Evolutionary conservation across 169 alveolate genomes (phyloP), one percentile per base, ranked within the genome.

Genomic region (Eimeria sp.): DNA sequence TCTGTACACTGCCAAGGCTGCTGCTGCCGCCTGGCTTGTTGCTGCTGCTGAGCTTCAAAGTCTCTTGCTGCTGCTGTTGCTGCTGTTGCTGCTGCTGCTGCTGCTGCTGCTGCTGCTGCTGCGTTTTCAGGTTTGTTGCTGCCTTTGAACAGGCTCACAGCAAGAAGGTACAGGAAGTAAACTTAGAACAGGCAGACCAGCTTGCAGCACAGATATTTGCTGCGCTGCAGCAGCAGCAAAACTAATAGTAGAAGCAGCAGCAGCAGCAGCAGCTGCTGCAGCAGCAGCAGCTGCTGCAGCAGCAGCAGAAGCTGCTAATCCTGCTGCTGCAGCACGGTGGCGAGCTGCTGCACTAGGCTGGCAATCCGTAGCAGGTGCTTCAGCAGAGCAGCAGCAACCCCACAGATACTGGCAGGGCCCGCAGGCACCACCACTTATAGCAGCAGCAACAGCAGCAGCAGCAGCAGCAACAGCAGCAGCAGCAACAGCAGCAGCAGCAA

Each of bases 161-260:
- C n/a, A 66, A 85, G 78, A 85, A 85, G 40, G 60, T 85, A n/a
- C 40, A 40, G 49, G 91, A n/a, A 66, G 43, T 40, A 33, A 85
- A 85, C 40, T 56, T 85, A 62, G 91, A 85, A 27, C 91, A 85
- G 10, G 91, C 91, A 33, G 78, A 85, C 9, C 78, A 85, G 49
- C 77, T 85, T 8, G 76, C 62, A 18, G 58, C 91, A 6, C 91
- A 85, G 80, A 62, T 85, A 40, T 62, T 85, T 23, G n/a, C 64
- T 13, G 91, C 91, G 13, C 60, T 85, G 43, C 91, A 62, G 64
- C 49, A 85, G 78, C 78, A 85, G 58, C 91, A 85, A 37, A 33
- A 40, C 40, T 37, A 49, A 11, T n/a, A n/a, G n/a, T n/a, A 23
- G 64, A 37, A n/a, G 87, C 87, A 46, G 87, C 87, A 77, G 87